Conservation (phyloP, 1,139 yeast genomes). For the Arxiozyma heterogenica region DNA sequence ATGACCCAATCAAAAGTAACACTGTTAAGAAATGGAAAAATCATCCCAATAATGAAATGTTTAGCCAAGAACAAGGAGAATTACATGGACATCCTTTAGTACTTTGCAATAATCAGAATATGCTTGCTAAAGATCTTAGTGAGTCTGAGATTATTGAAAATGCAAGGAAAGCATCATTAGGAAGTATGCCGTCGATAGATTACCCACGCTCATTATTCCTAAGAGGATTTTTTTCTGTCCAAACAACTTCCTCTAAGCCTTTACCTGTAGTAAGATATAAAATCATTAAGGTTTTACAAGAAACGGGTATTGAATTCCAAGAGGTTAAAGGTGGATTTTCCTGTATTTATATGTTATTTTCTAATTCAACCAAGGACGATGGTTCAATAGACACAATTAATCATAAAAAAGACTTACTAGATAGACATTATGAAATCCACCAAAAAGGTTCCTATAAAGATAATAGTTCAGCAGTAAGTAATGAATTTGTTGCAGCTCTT, state of each 20-base stretch:
- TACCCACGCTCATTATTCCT: constrained; percentile 81
- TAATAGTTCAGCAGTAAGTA: not conserved
- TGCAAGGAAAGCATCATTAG: constrained; percentile 56
- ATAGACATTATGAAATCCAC: not conserved
- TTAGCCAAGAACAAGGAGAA: not conserved
- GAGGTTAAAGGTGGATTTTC: constrained; percentile 93
- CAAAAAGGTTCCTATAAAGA: no score
- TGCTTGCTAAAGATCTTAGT: constrained; percentile 31
- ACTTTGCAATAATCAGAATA: constrained; percentile 10
- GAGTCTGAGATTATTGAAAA: constrained; percentile 58
- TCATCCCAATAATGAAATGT: not conserved
- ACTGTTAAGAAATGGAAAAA: not conserved
- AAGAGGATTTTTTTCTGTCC: constrained; percentile 90
- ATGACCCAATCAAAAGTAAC: constrained; percentile 2
- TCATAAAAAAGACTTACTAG: not conserved
- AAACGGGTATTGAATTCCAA: constrained; percentile 66
- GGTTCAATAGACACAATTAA: not conserved
- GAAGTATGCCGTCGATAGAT: constrained; percentile 86
- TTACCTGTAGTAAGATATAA: constrained; percentile 79
- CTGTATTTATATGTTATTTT: constrained; percentile 38
- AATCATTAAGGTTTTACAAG: constrained; percentile 65
- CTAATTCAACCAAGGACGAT: not conserved
- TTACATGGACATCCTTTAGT: constrained; percentile 56
- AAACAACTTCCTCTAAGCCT: constrained; percentile 88
- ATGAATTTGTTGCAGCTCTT: not conserved